These are phyloP conservation scores for Vanilla planifolia DNA, from an alignment of 106 monocot genomes.

Conservation along the genomic window DNA sequence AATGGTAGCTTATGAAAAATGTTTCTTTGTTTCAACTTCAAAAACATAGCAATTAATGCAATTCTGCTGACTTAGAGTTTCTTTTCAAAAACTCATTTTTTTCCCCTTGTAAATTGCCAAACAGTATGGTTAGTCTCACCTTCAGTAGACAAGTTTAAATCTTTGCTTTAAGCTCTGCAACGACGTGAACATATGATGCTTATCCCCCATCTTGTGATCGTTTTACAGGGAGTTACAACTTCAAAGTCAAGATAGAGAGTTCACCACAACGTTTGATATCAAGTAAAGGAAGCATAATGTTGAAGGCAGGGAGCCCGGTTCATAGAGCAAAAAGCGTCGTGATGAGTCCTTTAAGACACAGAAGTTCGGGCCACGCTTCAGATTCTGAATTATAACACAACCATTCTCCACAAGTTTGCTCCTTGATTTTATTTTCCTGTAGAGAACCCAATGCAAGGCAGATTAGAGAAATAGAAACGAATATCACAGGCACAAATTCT, in stretches of 20 bases:
- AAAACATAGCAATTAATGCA: not conserved
- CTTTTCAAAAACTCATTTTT: not conserved
- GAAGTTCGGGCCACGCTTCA: conserved; percentile 40
- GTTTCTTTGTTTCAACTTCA: not conserved
- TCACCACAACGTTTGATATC: conserved; percentile 14
- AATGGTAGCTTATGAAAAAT: not conserved
- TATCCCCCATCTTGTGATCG: not conserved
- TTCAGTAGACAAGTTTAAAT: not conserved
- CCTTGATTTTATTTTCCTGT: not conserved
- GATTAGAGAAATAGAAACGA: conserved; percentile 1
- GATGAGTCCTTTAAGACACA: conserved; percentile 17
- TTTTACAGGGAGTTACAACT: conserved; percentile 2
- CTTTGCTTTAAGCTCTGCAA: not conserved
- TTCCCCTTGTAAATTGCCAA: not conserved
- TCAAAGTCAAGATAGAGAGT: conserved; percentile 14
- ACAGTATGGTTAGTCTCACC: not conserved
- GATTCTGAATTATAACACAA: conserved; percentile 35
- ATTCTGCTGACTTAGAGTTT: not conserved
- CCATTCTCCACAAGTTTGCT: not conserved
- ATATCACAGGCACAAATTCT: not conserved
- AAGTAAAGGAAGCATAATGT: conserved; percentile 14
- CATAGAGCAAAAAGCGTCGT: not conserved
- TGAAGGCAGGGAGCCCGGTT: conserved; percentile 28
- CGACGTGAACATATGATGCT: not conserved
- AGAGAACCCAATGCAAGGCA: not conserved